Evolutionary conservation across 352 stramenopile genomes (phyloP), one percentile per base, ranked within the genome.

Genomic region (Globisporangium yorkense): DNA sequence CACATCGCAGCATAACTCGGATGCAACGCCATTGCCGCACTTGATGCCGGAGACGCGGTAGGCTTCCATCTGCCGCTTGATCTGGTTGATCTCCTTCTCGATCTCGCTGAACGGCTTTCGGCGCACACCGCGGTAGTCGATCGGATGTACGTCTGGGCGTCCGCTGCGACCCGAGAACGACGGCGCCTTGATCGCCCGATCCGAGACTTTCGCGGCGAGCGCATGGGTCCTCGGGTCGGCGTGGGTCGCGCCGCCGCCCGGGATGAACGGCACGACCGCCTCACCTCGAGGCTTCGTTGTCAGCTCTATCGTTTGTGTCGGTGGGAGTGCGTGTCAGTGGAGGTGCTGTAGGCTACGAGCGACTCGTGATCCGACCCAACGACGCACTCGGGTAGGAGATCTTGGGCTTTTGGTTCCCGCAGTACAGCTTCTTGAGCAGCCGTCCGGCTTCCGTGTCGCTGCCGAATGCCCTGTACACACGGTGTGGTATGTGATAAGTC

Each of bases 341-440:
- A 51, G 5, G 29, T 13, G 12, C 9, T 39, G 18, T 27, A 27
- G 24, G 1, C 24, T 27, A 2, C 24, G 24, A 27, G 24, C 24
- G 24, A 27, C 24, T 27, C 24, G 24, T 27, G 24, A 27, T 27
- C 24, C 24, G 24, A 27, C 24, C 24, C 24, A 27, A 27, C 18
- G 27, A 70, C 78, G 37, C 60, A 92, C 82, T 92, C 10, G 80
- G 83, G 40, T 93, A 93, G 10, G 62, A 61, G n/a, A 93, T 68
- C 41, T 82, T 70, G 7, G 80, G 79, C 51, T 89, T 93, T n/a
- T 65, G 45, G 13, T 67, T 76, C 27, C 77, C 77, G 21, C 75
- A 78, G 50, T 93, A 93, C 13, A 93, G 55, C 51, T 86, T 87
- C 71, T 87, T 88, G 24, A 93, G 66, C 59, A 93, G 54, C 29